These are phyloP conservation scores for Phytophthora crassamura DNA, from an alignment of 352 stramenopile genomes.

Conservation along the genomic window DNA sequence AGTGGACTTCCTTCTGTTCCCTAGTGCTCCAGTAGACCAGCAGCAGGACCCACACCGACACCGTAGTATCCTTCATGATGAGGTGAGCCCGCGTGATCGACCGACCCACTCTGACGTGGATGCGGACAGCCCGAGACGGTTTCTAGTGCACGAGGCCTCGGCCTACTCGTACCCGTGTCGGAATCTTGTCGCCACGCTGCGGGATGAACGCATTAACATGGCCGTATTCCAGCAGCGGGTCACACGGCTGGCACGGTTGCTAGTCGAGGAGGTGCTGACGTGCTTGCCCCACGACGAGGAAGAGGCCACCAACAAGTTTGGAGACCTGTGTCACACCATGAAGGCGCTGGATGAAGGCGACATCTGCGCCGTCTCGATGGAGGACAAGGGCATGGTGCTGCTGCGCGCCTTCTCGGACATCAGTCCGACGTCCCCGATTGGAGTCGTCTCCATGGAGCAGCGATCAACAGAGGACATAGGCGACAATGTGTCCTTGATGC, in stretches of 20 bases:
- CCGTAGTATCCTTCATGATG: conserved; percentile 5
- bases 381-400: conserved; percentile 23
- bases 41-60: neutral
- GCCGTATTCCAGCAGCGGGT: conserved; percentile 28
- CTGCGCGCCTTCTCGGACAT: conserved; percentile 37
- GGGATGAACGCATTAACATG: conserved; percentile 19
- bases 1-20: neutral
- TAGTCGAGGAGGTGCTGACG: conserved; percentile 40
- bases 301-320: conserved; percentile 32
- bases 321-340: conserved; percentile 25
- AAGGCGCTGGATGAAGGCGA: conserved; percentile 26
- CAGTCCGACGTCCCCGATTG: conserved; percentile 14
- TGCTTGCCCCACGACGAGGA: conserved; percentile 31
- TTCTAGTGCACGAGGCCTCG: conserved; percentile 39
- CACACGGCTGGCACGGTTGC: conserved; percentile 28
- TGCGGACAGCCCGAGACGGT: conserved; percentile 8
- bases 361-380: conserved; percentile 32
- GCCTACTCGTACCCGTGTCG: conserved; percentile 33
- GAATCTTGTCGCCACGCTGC: conserved; percentile 33
- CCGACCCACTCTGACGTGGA: neutral
- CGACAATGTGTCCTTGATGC: neutral
- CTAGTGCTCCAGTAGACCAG: neutral
- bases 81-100: neutral
- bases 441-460: conserved; percentile 20
- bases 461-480: conserved; percentile 5